Conservation (phyloP, 1,284 basidiomycete genomes). For the Sporisorium reilianum region DNA sequence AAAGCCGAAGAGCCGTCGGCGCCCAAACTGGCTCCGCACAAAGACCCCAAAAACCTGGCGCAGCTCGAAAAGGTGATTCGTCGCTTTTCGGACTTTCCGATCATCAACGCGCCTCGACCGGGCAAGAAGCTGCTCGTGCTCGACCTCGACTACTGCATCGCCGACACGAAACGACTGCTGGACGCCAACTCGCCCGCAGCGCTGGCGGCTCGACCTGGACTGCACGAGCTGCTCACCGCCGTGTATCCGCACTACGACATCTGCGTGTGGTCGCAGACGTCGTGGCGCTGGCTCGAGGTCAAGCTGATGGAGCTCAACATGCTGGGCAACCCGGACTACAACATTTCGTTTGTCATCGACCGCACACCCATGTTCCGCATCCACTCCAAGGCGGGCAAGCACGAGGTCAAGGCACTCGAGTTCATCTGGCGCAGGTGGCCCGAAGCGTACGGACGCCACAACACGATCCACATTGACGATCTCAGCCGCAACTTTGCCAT, state of each 20-base stretch:
- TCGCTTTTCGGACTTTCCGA: conserved; percentile 57
- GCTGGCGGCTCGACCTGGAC: conserved; percentile 79
- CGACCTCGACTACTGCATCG: conserved; percentile 81
- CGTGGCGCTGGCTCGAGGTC: conserved; percentile 90
- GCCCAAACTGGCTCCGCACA: conserved; percentile 21
- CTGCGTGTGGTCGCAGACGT: conserved; percentile 73
- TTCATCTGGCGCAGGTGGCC: conserved; percentile 63
- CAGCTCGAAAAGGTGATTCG: conserved; percentile 53
- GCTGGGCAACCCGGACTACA: conserved; percentile 71
- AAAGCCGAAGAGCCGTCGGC: conserved; percentile 16
- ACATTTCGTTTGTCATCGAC: conserved; percentile 74
- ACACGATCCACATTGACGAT: conserved; percentile 90
- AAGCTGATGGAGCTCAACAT: conserved; percentile 89
- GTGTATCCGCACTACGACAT: conserved; percentile 67
- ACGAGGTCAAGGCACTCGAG: conserved; percentile 73
- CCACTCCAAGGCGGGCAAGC: conserved; percentile 78
- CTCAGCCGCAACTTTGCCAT: conserved; percentile 82
- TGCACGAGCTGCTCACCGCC: conserved; percentile 79
- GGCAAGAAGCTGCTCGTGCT: conserved; percentile 79
- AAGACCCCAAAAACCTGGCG: conserved; percentile 41
- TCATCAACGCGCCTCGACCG: conserved; percentile 53
- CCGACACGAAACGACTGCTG: conserved; percentile 69
- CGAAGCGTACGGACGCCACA: conserved; percentile 69
- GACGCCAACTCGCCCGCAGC: conserved; percentile 85
- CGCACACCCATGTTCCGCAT: conserved; percentile 90